phyloP scores from a whole-genome alignment of 176 grass and related monocot species.

The Luzula sylvatica region DNA sequence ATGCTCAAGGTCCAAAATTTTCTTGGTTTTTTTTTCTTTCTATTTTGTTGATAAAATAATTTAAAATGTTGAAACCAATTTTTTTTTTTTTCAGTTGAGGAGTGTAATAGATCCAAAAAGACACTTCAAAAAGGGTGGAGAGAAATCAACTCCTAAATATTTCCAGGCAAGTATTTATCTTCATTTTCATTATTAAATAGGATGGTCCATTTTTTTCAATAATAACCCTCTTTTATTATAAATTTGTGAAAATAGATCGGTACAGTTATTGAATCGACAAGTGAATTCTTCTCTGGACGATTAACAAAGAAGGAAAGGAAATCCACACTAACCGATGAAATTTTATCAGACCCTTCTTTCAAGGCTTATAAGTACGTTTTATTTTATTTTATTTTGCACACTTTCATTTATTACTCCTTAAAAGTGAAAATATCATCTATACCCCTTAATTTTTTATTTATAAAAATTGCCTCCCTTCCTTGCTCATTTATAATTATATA shows the following conservation, averaged over 20 bases:
- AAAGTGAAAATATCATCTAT: too few relatives aligned
- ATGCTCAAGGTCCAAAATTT: constrained; percentile 69
- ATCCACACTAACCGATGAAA: constrained; percentile 56
- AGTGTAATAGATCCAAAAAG: too few relatives aligned
- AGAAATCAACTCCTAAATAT: constrained; percentile 74
- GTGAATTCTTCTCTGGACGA: constrained; percentile 78
- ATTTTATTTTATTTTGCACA: constrained; percentile 1
- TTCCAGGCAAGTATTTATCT: constrained; percentile 51
- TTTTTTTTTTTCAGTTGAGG: constrained; percentile 59
- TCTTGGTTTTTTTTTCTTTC: not conserved
- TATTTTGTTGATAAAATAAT: not conserved
- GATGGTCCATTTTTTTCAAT: too few relatives aligned
- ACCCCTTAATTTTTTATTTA: too few relatives aligned
- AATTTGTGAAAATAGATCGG: constrained; percentile 42
- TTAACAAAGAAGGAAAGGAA: constrained; percentile 72
- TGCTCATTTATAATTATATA: too few relatives aligned
- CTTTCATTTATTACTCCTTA: too few relatives aligned
- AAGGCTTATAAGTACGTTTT: constrained; percentile 59
- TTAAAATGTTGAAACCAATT: not conserved
- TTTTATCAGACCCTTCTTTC: constrained; percentile 53
- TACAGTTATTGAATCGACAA: constrained; percentile 71
- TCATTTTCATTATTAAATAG: too few relatives aligned
- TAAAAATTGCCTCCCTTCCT: too few relatives aligned
- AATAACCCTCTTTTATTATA: too few relatives aligned
- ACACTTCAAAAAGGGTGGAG: too few relatives aligned